Percentiles rank a stretch among this genome's conserved stretches.
phyloP scores from a whole-genome alignment of 2,329 filamentous ascomycete genomes.

The Cercospora beticola region DNA sequence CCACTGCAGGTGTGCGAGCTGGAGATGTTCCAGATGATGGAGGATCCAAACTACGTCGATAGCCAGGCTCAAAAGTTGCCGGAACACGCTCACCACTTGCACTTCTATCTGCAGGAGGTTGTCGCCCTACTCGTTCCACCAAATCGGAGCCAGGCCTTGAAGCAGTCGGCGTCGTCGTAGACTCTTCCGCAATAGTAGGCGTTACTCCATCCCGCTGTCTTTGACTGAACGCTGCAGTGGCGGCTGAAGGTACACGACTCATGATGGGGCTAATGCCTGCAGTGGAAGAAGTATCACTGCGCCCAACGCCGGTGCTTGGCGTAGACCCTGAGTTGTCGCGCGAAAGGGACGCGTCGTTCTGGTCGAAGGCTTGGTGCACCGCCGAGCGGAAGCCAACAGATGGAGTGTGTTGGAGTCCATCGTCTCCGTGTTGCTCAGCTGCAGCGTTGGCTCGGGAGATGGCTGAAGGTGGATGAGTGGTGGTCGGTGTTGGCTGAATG shows the following conservation, averaged over 20 bases:
- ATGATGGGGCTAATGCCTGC: slow-evolving; percentile 66
- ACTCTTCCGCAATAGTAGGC: slow-evolving; percentile 58
- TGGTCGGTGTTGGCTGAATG: slow-evolving; percentile 23
- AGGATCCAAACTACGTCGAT: slow-evolving; percentile 58
- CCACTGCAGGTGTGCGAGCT: slow-evolving; percentile 58
- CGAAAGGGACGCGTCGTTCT: slow-evolving; percentile 55
- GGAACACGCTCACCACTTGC: slow-evolving; percentile 38
- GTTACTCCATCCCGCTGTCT: slow-evolving; percentile 46
- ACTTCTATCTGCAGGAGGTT: slow-evolving; percentile 42
- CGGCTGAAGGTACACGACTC: slow-evolving; percentile 53
- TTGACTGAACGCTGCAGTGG: slow-evolving; percentile 32
- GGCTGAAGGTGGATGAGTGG: slow-evolving; percentile 15
- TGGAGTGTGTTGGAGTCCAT: slow-evolving; percentile 51
- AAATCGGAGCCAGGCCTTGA: slow-evolving; percentile 38
- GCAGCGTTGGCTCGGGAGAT: slow-evolving; percentile 21
- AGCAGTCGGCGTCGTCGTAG: slow-evolving; percentile 36
- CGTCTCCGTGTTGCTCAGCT: slow-evolving; percentile 21
- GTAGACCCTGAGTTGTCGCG: slow-evolving; percentile 41
- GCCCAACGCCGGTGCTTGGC: slow-evolving; percentile 23
- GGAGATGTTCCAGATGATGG: slow-evolving; percentile 61
- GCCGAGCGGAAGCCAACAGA: slow-evolving; percentile 50
- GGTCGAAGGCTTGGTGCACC: slow-evolving; percentile 66
- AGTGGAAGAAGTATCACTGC: slow-evolving; percentile 64
- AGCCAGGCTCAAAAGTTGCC: slow-evolving; percentile 51
- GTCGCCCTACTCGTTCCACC: slow-evolving; percentile 38